These are phyloP conservation scores for Copromyces sp. DNA, from an alignment of 495 filamentous ascomycete genomes.

Conservation along the genomic window DNA sequence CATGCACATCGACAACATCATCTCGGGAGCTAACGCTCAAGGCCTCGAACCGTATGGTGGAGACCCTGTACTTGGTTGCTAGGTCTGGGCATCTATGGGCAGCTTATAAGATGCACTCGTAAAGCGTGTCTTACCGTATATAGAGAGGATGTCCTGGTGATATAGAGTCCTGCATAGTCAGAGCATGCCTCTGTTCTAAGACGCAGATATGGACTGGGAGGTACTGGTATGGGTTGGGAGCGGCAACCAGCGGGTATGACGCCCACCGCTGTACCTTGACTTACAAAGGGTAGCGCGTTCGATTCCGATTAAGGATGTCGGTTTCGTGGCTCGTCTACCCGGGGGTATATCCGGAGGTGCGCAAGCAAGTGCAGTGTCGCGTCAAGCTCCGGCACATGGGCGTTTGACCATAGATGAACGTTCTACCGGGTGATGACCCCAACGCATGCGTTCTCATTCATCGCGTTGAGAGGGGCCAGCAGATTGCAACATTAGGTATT, in stretches of 20 bases:
- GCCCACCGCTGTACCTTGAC: neutral
- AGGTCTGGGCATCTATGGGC: neutral
- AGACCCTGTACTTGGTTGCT: neutral
- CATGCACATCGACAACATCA: neutral
- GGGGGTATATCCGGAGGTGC: neutral
- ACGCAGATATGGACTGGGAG: neutral
- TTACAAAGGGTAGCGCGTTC: neutral
- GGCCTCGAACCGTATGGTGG: neutral
- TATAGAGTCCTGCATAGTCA: conserved; percentile 12
- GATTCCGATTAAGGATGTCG: neutral
- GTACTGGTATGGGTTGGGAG: neutral
- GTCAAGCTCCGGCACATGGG: neutral
- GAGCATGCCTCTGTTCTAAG: neutral
- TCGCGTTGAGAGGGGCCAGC: neutral
- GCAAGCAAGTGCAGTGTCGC: conserved; percentile 12
- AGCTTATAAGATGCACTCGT: conserved; percentile 14
- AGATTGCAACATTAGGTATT: neutral
- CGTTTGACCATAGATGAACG: neutral
- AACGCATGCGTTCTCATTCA: neutral
- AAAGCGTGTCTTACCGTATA: conserved; percentile 28
- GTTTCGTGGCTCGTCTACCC: neutral
- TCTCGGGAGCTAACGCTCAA: neutral
- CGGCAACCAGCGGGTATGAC: neutral
- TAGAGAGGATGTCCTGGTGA: conserved; percentile 20
- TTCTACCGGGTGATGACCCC: neutral